Evolutionary conservation across 2,329 filamentous ascomycete species (phyloP).

Genomic region (Cercospora beticola): DNA sequence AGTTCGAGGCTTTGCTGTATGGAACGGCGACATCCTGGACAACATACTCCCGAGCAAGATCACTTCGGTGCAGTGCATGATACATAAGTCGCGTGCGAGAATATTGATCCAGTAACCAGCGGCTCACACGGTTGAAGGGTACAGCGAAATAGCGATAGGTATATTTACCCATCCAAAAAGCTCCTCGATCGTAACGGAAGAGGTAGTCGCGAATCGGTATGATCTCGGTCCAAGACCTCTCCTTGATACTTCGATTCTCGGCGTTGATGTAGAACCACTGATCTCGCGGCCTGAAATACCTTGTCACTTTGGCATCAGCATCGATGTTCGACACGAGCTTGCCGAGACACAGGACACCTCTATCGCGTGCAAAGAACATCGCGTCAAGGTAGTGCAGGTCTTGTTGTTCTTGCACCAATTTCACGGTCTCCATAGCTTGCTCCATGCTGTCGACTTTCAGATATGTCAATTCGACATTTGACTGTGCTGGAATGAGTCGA

Average conservation of each 20-base stretch:
- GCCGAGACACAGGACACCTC: slow-evolving; percentile 46
- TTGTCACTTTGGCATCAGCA: slow-evolving; percentile 3
- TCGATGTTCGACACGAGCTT: slow-evolving; percentile 25
- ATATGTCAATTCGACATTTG: slow-evolving; percentile 52
- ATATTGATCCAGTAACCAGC: slow-evolving; percentile 55
- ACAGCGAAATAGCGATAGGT: slow-evolving; percentile 60
- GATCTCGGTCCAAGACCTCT: slow-evolving; percentile 6
- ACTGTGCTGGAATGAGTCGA: slow-evolving; percentile 45
- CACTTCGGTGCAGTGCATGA: slow-evolving; percentile 42
- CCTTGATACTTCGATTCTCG: slow-evolving; percentile 37
- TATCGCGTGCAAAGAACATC: slow-evolving; percentile 46
- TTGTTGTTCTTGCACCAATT: slow-evolving; percentile 26
- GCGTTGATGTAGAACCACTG: slow-evolving; percentile 74
- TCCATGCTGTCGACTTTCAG: slow-evolving; percentile 42
- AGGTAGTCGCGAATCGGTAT: slow-evolving; percentile 55
- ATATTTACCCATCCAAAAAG: slow-evolving; percentile 62
- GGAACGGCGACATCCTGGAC: slow-evolving; percentile 64
- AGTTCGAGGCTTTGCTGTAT: slow-evolving; percentile 50
- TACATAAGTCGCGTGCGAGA: slow-evolving; percentile 61
- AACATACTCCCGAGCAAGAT: slow-evolving; percentile 36
- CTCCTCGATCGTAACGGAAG: slow-evolving; percentile 63
- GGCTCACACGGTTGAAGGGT: slow-evolving; percentile 59
- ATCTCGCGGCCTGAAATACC: slow-evolving; percentile 58
- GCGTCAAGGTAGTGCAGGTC: slow-evolving; percentile 54
- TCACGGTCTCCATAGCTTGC: slow-evolving; percentile 39